Evolutionary conservation across 2,329 filamentous ascomycete species (phyloP), one percentile per base, ranked within the genome.

Genomic region (Elsinoe fawcettii): DNA sequence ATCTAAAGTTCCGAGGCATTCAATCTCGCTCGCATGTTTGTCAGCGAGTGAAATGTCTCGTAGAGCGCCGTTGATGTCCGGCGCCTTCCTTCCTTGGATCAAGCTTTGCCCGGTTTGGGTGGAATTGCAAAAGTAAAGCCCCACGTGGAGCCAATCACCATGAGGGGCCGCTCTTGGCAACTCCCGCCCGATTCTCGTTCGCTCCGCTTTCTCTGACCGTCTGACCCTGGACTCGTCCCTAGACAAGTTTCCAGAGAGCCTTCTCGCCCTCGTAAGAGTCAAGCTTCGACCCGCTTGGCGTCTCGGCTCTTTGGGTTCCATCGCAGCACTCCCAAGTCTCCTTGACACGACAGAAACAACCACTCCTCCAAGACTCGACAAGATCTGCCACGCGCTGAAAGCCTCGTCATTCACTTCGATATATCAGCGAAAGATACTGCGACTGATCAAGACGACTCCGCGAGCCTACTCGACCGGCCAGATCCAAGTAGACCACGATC

Each of bases 211-310:
- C 27, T 30, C 27, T 5, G 27, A 30, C 27, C n/a, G n/a, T n/a
- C n/a, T n/a, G n/a, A n/a, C n/a, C n/a, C n/a, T n/a, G n/a, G n/a
- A n/a, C n/a, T n/a, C n/a, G n/a, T n/a, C n/a, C 27, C 27, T 30
- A 30, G 27, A 30, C 27, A 30, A 30, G 27, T 30, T 37, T n/a
- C 14, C 34, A 37, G 34, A n/a, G 5, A 37, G 34, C 34, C 34
- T 37, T 46, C 41, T 46, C 22, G 41, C 41, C 32, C 20, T 20
- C 47, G 47, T 27, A 51, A 51, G 47, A 53, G 16, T 37, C 49
- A 53, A 53, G 49, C 49, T 53, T 53, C 32, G 32, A 23, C 49
- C 49, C 32, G 8, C 49, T 53, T 53, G 49, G 49, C 49, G 49
- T 53, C 39, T 53, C 49, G 49, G 49, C 49, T 53, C 49, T 25